Percentiles rank a stretch among this genome's conserved stretches.
These are phyloP conservation scores for Pilobolus umbonatus DNA, from an alignment of 192 early-diverging fungal species.

Conservation along the genomic window DNA sequence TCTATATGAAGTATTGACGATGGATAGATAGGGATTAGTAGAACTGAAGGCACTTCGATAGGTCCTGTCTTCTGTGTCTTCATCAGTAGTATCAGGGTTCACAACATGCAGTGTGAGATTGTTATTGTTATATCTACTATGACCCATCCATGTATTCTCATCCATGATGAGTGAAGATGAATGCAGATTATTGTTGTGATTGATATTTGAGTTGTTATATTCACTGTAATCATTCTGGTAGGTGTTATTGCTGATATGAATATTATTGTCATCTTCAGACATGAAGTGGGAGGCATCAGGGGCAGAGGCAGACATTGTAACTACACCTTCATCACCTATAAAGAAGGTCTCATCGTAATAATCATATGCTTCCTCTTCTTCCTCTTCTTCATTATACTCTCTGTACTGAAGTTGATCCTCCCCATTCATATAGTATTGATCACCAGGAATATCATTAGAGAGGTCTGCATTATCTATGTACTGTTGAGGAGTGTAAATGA, in stretches of 20 bases:
- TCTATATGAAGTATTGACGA: neutral
- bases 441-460: neutral
- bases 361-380: slow-evolving; percentile 7
- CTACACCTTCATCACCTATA: neutral
- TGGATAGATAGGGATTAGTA: slow-evolving; percentile 7
- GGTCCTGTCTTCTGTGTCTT: neutral
- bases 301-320: slow-evolving; percentile 3
- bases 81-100: slow-evolving; percentile 1
- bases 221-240: neutral
- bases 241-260: no score
- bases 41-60: slow-evolving; percentile 6
- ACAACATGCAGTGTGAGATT: slow-evolving; percentile 6
- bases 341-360: slow-evolving; percentile 3
- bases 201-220: neutral
- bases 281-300: slow-evolving; percentile 7
- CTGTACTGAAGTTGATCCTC: neutral
- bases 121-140: slow-evolving; percentile 9
- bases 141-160: slow-evolving; percentile 20
- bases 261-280: neutral
- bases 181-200: neutral
- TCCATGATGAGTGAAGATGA: slow-evolving; percentile 5
- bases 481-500: slow-evolving; percentile 30
- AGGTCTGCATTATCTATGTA: slow-evolving; percentile 1
- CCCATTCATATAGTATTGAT: neutral
- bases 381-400: neutral